Evolutionary conservation across 257 asterid species (phyloP).

Genomic region (Phtheirospermum japonicum): DNA sequence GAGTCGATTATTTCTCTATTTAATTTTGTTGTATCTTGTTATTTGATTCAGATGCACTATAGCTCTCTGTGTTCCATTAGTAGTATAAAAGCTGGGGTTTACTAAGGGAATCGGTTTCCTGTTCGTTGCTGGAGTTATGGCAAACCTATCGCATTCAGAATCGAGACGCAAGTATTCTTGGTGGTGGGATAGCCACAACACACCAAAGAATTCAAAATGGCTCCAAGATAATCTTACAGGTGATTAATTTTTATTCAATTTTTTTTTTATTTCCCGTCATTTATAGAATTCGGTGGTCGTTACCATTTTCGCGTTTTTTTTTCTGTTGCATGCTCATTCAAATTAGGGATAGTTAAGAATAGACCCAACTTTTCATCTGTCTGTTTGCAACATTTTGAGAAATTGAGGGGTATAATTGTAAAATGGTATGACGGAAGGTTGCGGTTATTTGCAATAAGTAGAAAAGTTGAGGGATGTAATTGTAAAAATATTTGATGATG

Average conservation of each 20-base stretch:
- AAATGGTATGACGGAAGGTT: not conserved
- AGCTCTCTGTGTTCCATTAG: constrained; percentile 6
- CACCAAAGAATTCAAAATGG: constrained; percentile 65
- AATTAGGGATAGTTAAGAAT: not conserved
- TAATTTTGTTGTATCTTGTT: not conserved
- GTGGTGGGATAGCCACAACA: constrained; percentile 73
- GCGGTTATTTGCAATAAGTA: not conserved
- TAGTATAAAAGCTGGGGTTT: constrained; percentile 24
- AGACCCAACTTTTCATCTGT: not conserved
- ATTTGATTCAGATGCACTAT: constrained; percentile 16
- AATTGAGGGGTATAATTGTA: not conserved
- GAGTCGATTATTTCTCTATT: not conserved
- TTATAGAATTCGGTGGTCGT: not conserved
- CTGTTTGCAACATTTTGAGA: not conserved
- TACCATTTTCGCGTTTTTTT: not conserved
- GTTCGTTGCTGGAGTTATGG: constrained; percentile 62
- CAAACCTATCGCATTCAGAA: constrained; percentile 58
- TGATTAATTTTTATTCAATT: constrained; percentile 4
- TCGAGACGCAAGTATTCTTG: constrained; percentile 69
- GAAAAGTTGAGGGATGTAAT: not conserved
- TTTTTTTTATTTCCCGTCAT: not conserved
- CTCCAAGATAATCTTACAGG: constrained; percentile 61
- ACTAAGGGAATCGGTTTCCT: constrained; percentile 33
- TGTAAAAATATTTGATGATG: not conserved
- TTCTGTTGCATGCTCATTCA: not conserved